These are phyloP conservation scores for Sequoiadendron giganteum DNA, from an alignment of 75 land plant genomes.

Conservation along the genomic window DNA sequence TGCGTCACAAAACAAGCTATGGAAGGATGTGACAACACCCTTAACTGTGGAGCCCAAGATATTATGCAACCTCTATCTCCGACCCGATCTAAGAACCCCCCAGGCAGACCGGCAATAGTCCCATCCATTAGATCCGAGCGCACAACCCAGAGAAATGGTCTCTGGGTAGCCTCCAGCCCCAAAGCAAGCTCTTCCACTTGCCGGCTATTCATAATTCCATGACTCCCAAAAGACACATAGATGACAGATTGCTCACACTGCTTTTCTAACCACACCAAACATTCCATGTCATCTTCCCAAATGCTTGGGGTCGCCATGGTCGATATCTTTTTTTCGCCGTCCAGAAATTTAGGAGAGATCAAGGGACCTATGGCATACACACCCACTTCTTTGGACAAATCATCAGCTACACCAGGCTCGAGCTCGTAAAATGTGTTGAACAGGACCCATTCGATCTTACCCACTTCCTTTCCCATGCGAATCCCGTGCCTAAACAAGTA, in stretches of 20 bases:
- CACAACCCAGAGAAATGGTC: conserved; percentile 48
- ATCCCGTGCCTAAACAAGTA: neutral
- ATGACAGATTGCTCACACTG: conserved; percentile 35
- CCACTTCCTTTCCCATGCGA: neutral
- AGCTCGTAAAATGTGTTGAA: neutral
- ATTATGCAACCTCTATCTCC: conserved; percentile 13
- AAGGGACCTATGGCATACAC: conserved; percentile 4
- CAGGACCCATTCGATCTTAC: neutral
- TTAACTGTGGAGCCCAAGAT: conserved; percentile 31
- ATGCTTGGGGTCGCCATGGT: neutral
- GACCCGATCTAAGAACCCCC: conserved; percentile 15
- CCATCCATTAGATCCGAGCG: conserved; percentile 22
- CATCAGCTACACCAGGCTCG: neutral
- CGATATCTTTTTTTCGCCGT: neutral
- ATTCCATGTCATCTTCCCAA: conserved; percentile 12
- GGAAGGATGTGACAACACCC: conserved; percentile 10
- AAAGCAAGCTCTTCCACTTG: conserved; percentile 50
- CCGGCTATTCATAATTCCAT: conserved; percentile 13
- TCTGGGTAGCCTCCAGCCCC: conserved; percentile 25
- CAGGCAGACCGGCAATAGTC: conserved; percentile 7
- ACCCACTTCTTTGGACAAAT: neutral
- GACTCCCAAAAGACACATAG: conserved; percentile 68
- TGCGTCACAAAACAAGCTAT: conserved; percentile 36
- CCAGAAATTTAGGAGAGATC: neutral
- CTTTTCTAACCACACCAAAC: conserved; percentile 42